Evolutionary conservation across 2,329 filamentous ascomycete genomes (phyloP).

Genomic region (Calonectria crousiana): DNA sequence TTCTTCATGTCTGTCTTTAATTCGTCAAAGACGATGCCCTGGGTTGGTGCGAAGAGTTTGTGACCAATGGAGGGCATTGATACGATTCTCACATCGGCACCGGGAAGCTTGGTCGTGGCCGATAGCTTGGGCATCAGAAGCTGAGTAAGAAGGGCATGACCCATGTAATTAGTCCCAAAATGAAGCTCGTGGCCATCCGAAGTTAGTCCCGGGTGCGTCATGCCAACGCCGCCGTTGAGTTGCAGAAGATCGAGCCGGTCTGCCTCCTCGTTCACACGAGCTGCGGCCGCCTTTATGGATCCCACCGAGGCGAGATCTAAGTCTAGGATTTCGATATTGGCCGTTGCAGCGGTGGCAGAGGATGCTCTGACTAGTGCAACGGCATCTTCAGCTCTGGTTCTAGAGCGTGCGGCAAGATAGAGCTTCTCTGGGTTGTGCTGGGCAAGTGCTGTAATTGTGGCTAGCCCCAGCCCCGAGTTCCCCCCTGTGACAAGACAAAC

Average conservation of each 20-base stretch:
- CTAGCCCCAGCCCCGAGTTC: constrained; percentile 16
- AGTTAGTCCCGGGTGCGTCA: not conserved
- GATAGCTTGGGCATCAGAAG: constrained; percentile 18
- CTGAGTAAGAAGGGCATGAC: constrained; percentile 22
- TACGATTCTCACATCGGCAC: constrained; percentile 21
- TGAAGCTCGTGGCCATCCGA: constrained; percentile 21
- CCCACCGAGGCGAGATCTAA: constrained; percentile 16
- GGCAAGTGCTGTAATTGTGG: constrained; percentile 17
- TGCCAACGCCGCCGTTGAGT: constrained; percentile 16
- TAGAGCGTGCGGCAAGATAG: constrained; percentile 17
- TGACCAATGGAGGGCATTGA: constrained; percentile 13
- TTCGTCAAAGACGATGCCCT: constrained; percentile 14
- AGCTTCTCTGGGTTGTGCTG: constrained; percentile 15
- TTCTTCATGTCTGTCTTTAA: constrained; percentile 8
- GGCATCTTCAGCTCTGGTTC: not conserved
- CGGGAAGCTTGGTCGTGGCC: constrained; percentile 6
- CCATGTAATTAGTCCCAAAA: constrained; percentile 22
- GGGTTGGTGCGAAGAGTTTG: not conserved
- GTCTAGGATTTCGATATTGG: constrained; percentile 12
- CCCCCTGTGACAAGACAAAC: constrained; percentile 20
- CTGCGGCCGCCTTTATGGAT: constrained; percentile 14
- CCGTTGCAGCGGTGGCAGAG: not conserved
- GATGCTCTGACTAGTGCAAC: not conserved
- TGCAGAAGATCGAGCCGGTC: constrained; percentile 17
- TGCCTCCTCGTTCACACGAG: constrained; percentile 7